Evolutionary conservation across 305 asterid genomes (phyloP).

Genomic region (Fraxinus platypoda): DNA sequence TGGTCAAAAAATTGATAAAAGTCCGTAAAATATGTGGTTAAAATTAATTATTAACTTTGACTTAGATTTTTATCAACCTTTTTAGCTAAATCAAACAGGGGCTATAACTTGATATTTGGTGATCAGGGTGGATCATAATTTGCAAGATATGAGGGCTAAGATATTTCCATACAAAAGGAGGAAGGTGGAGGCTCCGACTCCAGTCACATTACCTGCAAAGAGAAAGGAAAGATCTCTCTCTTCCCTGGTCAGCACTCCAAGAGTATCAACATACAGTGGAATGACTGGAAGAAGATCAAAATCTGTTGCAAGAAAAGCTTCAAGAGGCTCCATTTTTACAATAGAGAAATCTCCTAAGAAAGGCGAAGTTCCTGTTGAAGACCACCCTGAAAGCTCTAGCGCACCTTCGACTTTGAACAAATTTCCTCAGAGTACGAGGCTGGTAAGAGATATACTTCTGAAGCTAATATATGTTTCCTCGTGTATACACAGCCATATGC

Average conservation of each 20-base stretch:
- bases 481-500: neutral
- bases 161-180: constrained; percentile 79
- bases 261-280: constrained; percentile 80
- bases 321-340: constrained; percentile 67
- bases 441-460: constrained; percentile 47
- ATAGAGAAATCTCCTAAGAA: constrained; percentile 69
- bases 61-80: too few relatives aligned
- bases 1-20: neutral
- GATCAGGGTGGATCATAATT: constrained; percentile 83
- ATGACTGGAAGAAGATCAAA: constrained; percentile 91
- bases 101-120: constrained; percentile 20
- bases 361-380: constrained; percentile 63
- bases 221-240: constrained; percentile 97
- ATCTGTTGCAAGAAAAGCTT: constrained; percentile 70
- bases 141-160: constrained; percentile 87
- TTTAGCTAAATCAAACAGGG: neutral
- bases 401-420: constrained; percentile 65
- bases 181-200: constrained; percentile 64
- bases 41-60: too few relatives aligned
- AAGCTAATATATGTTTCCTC: constrained; percentile 9
- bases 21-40: too few relatives aligned
- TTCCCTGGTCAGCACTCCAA: constrained; percentile 89
- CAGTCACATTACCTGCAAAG: constrained; percentile 70
- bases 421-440: constrained; percentile 56
- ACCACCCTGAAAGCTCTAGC: constrained; percentile 68